phyloP scores from a whole-genome alignment of 805 yeast species.

The Candida stauntonica region DNA sequence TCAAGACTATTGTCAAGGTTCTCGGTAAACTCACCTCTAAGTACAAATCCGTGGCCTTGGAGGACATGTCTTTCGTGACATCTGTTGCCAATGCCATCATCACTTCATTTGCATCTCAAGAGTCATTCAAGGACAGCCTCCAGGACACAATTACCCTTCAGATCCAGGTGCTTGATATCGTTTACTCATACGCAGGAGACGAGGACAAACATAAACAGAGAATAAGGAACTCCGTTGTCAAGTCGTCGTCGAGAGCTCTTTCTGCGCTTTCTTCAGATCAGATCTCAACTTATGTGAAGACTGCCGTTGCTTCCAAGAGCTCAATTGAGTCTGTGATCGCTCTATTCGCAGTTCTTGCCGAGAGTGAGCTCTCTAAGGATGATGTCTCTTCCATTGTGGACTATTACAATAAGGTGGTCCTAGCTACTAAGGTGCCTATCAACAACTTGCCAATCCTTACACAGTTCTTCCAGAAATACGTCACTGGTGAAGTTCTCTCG shows the following conservation, averaged over 20 bases:
- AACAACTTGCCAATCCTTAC: constrained; percentile 36
- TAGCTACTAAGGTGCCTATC: constrained; percentile 43
- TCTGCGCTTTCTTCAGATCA: constrained; percentile 22
- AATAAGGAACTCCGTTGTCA: constrained; percentile 33
- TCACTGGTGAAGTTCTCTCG: constrained; percentile 36
- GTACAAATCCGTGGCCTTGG: constrained; percentile 41
- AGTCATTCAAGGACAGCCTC: constrained; percentile 27
- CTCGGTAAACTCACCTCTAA: constrained; percentile 30
- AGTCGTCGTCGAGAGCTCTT: constrained; percentile 26
- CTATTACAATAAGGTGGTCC: constrained; percentile 35
- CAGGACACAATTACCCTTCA: constrained; percentile 34
- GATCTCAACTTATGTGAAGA: constrained; percentile 12
- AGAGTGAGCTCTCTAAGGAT: constrained; percentile 20
- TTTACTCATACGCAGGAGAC: constrained; percentile 17
- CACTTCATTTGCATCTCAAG: constrained; percentile 25
- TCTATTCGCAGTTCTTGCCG: constrained; percentile 34
- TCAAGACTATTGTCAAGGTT: constrained; percentile 19
- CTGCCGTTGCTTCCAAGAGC: constrained; percentile 22
- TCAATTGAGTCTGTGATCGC: constrained; percentile 33
- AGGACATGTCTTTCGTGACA: constrained; percentile 53
- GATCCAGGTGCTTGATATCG: constrained; percentile 25
- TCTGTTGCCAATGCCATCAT: constrained; percentile 48
- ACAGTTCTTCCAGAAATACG: constrained; percentile 40
- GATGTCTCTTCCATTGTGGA: constrained; percentile 23
- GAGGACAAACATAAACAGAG: constrained; percentile 38